phyloP scores from a whole-genome alignment of 164 flowering plant genomes.

The Stephania japonica region DNA sequence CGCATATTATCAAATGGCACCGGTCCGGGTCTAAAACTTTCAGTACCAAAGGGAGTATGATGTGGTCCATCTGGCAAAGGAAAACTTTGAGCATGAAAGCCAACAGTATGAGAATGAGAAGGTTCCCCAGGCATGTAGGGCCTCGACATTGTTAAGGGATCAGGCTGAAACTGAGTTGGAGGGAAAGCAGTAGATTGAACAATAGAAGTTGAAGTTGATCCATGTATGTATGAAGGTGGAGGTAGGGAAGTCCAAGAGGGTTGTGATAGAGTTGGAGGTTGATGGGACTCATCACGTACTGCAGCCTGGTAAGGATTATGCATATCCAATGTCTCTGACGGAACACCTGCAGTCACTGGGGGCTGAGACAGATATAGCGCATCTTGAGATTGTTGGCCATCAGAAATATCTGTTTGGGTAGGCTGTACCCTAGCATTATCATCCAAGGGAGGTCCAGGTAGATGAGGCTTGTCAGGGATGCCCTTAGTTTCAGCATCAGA shows the following conservation, averaged over 20 bases:
- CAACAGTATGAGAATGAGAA: constrained; percentile 27
- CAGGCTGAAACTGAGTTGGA: constrained; percentile 33
- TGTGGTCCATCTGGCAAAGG: constrained; percentile 27
- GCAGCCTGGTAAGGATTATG: constrained; percentile 30
- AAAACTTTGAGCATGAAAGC: constrained; percentile 22
- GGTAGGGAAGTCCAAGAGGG: constrained; percentile 35
- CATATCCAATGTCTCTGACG: constrained; percentile 19
- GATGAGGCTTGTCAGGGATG: constrained; percentile 3
- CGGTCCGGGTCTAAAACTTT: constrained; percentile 13
- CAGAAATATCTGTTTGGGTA: constrained; percentile 1
- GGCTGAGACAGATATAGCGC: constrained; percentile 19
- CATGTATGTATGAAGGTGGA: constrained; percentile 24
- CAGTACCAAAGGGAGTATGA: constrained; percentile 19
- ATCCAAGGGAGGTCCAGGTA: not conserved
- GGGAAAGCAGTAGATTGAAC: constrained; percentile 19
- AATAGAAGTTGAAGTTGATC: constrained; percentile 15
- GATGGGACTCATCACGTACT: constrained; percentile 27
- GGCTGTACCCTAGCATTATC: not conserved
- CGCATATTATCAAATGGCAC: constrained; percentile 20
- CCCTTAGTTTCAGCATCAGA: constrained; percentile 4
- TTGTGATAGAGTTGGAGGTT: constrained; percentile 22
- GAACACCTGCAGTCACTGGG: constrained; percentile 18
- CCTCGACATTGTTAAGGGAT: constrained; percentile 24
- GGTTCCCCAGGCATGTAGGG: constrained; percentile 24
- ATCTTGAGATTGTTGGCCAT: not conserved